Conservation (phyloP, 169 alveolate genomes). For the Plasmodium malariae region DNA sequence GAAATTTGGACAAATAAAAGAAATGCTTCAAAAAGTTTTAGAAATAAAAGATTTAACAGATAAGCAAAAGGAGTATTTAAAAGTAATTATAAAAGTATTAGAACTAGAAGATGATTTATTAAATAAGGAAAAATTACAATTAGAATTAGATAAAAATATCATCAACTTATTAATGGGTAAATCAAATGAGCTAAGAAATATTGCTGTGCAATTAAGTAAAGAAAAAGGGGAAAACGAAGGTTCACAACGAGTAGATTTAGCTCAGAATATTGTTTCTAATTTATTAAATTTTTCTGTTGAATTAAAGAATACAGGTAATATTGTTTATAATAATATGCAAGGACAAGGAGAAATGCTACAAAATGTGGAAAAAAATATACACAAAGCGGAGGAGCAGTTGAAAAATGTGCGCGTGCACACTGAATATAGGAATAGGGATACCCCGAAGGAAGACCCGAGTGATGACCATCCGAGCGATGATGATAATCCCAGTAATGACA, state of each 20-base stretch:
- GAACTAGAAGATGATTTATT: slow-evolving; percentile 36
- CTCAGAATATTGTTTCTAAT: slow-evolving; percentile 70
- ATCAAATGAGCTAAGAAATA: slow-evolving; percentile 51
- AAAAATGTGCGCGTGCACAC: slow-evolving; percentile 34
- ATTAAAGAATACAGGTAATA: slow-evolving; percentile 73
- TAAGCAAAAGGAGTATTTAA: slow-evolving; percentile 45
- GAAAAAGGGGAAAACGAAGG: slow-evolving; percentile 34
- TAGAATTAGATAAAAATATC: slow-evolving; percentile 29
- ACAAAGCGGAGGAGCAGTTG: slow-evolving; percentile 18
- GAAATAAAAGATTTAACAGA: background rate
- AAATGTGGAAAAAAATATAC: slow-evolving; percentile 21
- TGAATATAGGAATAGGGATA: background rate
- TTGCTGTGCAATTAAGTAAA: slow-evolving; percentile 41
- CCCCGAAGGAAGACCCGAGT: background rate
- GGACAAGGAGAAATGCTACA: slow-evolving; percentile 73
- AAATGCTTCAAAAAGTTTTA: background rate
- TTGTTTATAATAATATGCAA: slow-evolving; percentile 71
- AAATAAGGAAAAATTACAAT: slow-evolving; percentile 51
- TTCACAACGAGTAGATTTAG: slow-evolving; percentile 66
- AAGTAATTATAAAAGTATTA: slow-evolving; percentile 17
- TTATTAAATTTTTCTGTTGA: slow-evolving; percentile 51
- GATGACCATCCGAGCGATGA: background rate
- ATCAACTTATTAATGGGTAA: slow-evolving; percentile 32
- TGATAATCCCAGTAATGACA: background rate
- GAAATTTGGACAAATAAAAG: background rate